Conservation (phyloP, 805 yeast species). For the Yamadazyma phyllophila region DNA sequence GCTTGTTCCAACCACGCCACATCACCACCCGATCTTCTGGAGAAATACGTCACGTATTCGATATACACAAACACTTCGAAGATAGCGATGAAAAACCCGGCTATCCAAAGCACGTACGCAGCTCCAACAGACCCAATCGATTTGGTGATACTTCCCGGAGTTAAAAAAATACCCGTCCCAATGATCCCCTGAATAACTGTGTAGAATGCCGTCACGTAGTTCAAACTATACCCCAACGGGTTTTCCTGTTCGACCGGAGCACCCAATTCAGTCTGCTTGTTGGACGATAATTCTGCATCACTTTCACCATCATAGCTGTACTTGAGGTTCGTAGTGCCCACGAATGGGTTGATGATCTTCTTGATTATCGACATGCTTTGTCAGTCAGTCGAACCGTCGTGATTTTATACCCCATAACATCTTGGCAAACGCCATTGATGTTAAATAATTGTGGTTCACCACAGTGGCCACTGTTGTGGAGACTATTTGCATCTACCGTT, state of each 20-base stretch:
- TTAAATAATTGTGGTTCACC: neutral
- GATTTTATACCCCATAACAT: neutral
- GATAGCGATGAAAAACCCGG: conserved; percentile 40
- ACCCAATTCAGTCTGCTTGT: conserved; percentile 24
- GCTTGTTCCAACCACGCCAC: conserved; percentile 41
- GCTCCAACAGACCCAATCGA: conserved; percentile 45
- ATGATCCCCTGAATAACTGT: conserved; percentile 66
- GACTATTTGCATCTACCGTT: no score
- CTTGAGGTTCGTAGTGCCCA: conserved; percentile 1
- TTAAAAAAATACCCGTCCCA: conserved; percentile 76
- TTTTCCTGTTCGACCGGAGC: conserved; percentile 42
- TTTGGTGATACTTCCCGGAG: conserved; percentile 54
- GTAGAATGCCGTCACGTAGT: conserved; percentile 56
- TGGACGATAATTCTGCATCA: conserved; percentile 3
- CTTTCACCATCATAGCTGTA: neutral
- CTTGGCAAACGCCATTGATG: neutral
- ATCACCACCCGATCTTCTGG: conserved; percentile 36
- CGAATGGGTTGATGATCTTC: neutral
- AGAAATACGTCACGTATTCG: conserved; percentile 41
- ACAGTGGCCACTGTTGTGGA: neutral
- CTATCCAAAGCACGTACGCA: conserved; percentile 40
- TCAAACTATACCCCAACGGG: conserved; percentile 43
- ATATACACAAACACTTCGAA: conserved; percentile 37
- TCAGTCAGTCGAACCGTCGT: neutral
- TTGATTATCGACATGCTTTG: neutral